phyloP scores from a whole-genome alignment of 768 basidiomycete genomes.

The Pholiota molesta region DNA sequence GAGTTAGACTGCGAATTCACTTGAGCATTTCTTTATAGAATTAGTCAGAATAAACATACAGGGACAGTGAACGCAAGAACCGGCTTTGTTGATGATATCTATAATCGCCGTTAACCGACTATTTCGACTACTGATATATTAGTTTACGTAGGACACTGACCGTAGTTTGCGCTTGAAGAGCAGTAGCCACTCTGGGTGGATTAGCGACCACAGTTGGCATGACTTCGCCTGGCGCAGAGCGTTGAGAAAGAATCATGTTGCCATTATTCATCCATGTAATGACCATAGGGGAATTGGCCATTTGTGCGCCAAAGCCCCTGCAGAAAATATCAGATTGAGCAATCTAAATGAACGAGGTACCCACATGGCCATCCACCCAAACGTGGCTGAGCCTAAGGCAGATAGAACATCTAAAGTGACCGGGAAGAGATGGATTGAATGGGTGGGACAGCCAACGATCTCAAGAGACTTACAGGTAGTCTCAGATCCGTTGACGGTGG shows the following conservation, averaged over 20 bases:
- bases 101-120: constrained; percentile 11
- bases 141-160: constrained; percentile 30
- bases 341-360: constrained; percentile 19
- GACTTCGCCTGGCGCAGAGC: constrained; percentile 49
- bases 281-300: constrained; percentile 67
- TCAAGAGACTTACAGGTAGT: constrained; percentile 40
- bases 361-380: constrained; percentile 69
- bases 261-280: constrained; percentile 73
- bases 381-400: constrained; percentile 37
- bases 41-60: constrained; percentile 31
- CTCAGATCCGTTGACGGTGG: constrained; percentile 45
- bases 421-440: background rate
- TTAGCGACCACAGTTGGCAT: constrained; percentile 59
- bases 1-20: constrained; percentile 39
- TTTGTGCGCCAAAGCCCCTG: constrained; percentile 62
- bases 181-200: constrained; percentile 55
- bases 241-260: constrained; percentile 68
- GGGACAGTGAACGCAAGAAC: constrained; percentile 55
- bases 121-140: background rate
- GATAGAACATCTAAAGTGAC: constrained; percentile 47
- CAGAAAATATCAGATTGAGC: background rate
- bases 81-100: constrained; percentile 46
- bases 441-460: background rate
- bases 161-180: constrained; percentile 36
- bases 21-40: background rate